Evolutionary conservation across 2,329 filamentous ascomycete species (phyloP), one percentile per base, ranked within the genome.

Genomic region (Colletotrichum aenigma): DNA sequence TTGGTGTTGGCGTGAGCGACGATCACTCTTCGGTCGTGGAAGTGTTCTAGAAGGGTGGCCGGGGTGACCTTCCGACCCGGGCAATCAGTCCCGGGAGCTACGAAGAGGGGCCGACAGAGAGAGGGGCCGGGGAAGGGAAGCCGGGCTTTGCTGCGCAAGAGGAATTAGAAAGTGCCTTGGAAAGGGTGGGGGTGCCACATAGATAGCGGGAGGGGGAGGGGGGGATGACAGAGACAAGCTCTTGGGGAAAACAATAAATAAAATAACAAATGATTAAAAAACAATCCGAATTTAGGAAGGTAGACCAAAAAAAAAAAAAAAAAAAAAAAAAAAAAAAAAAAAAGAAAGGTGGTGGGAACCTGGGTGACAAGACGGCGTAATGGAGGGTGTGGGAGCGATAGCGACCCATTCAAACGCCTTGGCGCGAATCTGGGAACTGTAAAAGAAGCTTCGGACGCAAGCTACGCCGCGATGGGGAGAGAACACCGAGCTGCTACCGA

Each of bases 1-100:
- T 62, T 56, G 36, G 32, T 69, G 52, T 58, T 64, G 58, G 68
- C 28, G 72, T 55, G 67, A 7, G 28, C 56, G 21, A 30, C 61
- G 61, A 71, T 58, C 66, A 38, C 30, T 13, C 66, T 36, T 30
- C 15, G 30, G 67, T 13, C 62, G 28, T 67, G 26, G 72, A 75
- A 75, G 58, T 28, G 30, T 75, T 75, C 72, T 71, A 75, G 69
- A 75, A 75, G 69, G 18, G 38, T n/a, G 55, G 32, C 26, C 64
- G 43, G 69, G 64, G 43, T 28, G 62, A 28, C 38, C 56, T 68
- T 75, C 56, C 73, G 38, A 62, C 62, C 55, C 38, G 56, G 69
- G 73, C 18, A 72, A 12, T 48, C 38, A 72, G 56, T 16, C 38
- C 73, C 69, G 69, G 68, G 61, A 52, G 24, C 36, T 62, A 71